A percentile compares a stretch with the other conserved stretches of the same genome.
Conservation (phyloP, 2,329 filamentous ascomycete genomes). For the Colletotrichum chrysophilum region DNA sequence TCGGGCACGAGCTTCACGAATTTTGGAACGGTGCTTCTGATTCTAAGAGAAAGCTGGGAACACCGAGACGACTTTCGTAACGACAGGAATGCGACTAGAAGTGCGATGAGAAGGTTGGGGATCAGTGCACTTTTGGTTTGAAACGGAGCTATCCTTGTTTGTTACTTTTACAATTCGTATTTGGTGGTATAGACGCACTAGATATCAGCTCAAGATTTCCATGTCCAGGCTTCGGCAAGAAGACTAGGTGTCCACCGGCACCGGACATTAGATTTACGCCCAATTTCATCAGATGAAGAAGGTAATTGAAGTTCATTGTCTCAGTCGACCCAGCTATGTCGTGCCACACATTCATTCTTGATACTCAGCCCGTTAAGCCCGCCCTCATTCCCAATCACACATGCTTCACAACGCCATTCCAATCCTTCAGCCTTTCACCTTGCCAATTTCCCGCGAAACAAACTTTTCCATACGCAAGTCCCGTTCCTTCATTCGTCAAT, state of each 20-base stretch:
- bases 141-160: not conserved
- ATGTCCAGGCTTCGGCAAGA: not conserved
- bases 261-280: not conserved
- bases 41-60: slow-evolving; percentile 4
- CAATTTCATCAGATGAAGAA: not conserved
- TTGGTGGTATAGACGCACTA: not conserved
- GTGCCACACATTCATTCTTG: not conserved
- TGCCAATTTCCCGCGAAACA: not conserved
- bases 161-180: not conserved
- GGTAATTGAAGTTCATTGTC: not conserved
- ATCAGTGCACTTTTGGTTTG: slow-evolving; percentile 1
- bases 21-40: not conserved
- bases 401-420: not conserved
- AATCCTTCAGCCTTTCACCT: not conserved
- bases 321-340: not conserved
- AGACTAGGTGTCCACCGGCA: not conserved
- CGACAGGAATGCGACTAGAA: not conserved
- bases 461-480: not conserved
- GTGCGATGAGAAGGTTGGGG: not conserved
- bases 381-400: not conserved
- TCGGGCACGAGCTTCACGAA: slow-evolving; percentile 6
- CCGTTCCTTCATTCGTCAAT: slow-evolving; percentile 14
- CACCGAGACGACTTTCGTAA: not conserved
- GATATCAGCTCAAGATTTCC: not conserved
- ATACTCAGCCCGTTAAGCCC: not conserved